Evolutionary conservation across 129 eudicot species (phyloP).

Genomic region (Centrapalus pauciflorus): DNA sequence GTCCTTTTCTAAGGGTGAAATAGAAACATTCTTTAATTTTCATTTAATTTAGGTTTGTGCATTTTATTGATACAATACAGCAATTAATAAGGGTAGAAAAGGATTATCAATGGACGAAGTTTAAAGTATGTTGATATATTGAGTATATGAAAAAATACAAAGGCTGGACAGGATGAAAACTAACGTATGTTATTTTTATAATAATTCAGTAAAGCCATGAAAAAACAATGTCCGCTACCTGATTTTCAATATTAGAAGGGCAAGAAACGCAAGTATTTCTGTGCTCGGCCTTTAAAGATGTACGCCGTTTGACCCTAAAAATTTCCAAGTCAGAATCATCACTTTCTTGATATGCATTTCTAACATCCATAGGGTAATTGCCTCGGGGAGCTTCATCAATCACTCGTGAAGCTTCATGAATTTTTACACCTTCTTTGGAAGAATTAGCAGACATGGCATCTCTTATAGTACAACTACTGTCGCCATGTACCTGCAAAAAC

Average conservation of each 20-base stretch:
- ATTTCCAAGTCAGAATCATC: slow-evolving; percentile 85
- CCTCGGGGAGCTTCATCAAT: slow-evolving; percentile 16
- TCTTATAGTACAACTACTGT: slow-evolving; percentile 15
- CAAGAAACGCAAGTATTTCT: slow-evolving; percentile 26
- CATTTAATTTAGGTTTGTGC: too few species aligned
- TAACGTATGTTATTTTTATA: too few species aligned
- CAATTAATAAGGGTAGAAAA: too few species aligned
- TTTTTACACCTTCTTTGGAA: slow-evolving; percentile 14
- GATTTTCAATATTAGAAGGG: slow-evolving; percentile 37
- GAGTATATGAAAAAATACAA: too few species aligned
- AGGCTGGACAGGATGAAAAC: too few species aligned
- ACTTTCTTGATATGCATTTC: slow-evolving; percentile 41
- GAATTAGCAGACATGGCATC: slow-evolving; percentile 4
- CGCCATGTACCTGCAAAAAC: slow-evolving; percentile 37
- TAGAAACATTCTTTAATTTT: too few species aligned
- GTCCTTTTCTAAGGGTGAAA: too few species aligned
- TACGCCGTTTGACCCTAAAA: slow-evolving; percentile 86
- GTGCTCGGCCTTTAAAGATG: slow-evolving; percentile 46
- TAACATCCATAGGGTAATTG: slow-evolving; percentile 24
- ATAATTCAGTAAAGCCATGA: too few species aligned
- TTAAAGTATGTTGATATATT: too few species aligned
- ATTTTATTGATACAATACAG: too few species aligned
- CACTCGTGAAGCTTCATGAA: slow-evolving; percentile 22
- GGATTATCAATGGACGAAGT: too few species aligned
- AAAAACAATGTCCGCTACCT: slow-evolving; percentile 40